A percentile compares a stretch with the other conserved stretches of the same genome.
These are phyloP conservation scores for Amanita pallidorosea DNA, from an alignment of 768 basidiomycete species.

Conservation along the genomic window DNA sequence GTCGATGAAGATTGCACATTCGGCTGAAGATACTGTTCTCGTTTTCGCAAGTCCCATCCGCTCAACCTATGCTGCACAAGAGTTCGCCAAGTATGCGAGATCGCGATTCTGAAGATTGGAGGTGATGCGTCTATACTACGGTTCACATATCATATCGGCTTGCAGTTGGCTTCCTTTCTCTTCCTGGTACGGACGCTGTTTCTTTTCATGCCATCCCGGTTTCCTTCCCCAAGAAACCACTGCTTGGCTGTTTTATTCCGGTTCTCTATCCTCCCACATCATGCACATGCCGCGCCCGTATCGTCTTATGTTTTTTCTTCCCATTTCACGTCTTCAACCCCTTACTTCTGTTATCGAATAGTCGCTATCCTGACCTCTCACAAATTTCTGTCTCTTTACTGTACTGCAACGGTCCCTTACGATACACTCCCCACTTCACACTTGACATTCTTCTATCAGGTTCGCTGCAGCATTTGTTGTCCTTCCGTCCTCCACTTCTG, in stretches of 20 bases:
- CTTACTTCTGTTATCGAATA: conserved; percentile 8
- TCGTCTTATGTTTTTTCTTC: conserved; percentile 10
- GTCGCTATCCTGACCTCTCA: conserved; percentile 9
- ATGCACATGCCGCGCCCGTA: conserved; percentile 23
- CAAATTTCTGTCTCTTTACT: conserved; percentile 9
- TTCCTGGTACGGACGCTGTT: conserved; percentile 65
- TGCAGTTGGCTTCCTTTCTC: conserved; percentile 18
- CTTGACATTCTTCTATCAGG: conserved; percentile 3
- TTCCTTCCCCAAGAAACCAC: conserved; percentile 9
- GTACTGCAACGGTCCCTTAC: conserved; percentile 6
- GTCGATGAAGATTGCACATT: conserved; percentile 15
- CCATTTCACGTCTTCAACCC: conserved; percentile 11
- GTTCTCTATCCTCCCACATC: conserved; percentile 7
- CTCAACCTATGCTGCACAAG: conserved; percentile 6
- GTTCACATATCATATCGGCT: conserved; percentile 18
- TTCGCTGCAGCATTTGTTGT: conserved; percentile 35
- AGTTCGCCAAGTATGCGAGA: conserved; percentile 7
- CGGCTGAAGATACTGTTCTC: conserved; percentile 11
- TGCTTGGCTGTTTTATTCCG: conserved; percentile 9
- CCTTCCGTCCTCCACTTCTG: conserved; percentile 58
- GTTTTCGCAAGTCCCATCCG: conserved; percentile 2
- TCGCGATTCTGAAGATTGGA: conserved; percentile 7
- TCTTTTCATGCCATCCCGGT: conserved; percentile 41
- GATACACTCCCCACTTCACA: conserved; percentile 3
- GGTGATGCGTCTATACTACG: conserved; percentile 10